These are phyloP conservation scores for Scenedesmus sp. DNA, from an alignment of 163 green algal species.

Conservation along the genomic window DNA sequence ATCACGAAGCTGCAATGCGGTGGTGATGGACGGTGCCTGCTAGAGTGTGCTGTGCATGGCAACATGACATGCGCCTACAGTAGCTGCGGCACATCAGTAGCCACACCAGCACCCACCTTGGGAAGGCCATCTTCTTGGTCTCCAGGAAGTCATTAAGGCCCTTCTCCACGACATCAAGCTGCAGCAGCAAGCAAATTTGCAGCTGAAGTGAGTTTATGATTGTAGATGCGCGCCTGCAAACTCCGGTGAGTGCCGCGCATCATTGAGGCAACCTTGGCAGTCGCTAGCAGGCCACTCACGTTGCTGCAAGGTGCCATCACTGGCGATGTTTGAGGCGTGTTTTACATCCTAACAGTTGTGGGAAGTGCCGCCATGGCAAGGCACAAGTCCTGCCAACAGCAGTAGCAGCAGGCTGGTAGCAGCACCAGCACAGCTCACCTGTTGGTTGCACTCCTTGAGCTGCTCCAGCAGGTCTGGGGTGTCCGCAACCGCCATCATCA, in stretches of 20 bases:
- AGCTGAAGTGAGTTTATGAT: not conserved
- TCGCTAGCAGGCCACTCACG: too few species aligned
- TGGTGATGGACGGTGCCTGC: not conserved
- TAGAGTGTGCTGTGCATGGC: not conserved
- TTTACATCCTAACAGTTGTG: too few species aligned
- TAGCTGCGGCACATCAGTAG: not conserved
- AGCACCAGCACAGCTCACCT: not conserved
- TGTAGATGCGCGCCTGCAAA: too few species aligned
- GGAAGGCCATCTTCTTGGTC: slow-evolving; percentile 83
- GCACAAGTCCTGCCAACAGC: not conserved
- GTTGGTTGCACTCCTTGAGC: slow-evolving; percentile 70
- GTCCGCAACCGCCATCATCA: slow-evolving; percentile 76
- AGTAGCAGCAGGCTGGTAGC: not conserved
- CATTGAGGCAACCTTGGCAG: too few species aligned
- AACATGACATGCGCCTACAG: not conserved
- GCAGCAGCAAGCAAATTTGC: not conserved
- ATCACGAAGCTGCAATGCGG: not conserved
- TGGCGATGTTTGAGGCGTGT: too few species aligned
- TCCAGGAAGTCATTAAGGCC: slow-evolving; percentile 83
- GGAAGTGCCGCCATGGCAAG: not conserved
- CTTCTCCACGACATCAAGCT: slow-evolving; percentile 82
- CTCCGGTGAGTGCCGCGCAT: too few species aligned
- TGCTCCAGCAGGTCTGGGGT: slow-evolving; percentile 77
- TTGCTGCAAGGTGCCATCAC: too few species aligned
- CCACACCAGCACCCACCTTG: slow-evolving; percentile 45